Evolutionary conservation across 2,329 filamentous ascomycete species (phyloP), one percentile per base, ranked within the genome.

Genomic region (Drechslerella coelobrocha): DNA sequence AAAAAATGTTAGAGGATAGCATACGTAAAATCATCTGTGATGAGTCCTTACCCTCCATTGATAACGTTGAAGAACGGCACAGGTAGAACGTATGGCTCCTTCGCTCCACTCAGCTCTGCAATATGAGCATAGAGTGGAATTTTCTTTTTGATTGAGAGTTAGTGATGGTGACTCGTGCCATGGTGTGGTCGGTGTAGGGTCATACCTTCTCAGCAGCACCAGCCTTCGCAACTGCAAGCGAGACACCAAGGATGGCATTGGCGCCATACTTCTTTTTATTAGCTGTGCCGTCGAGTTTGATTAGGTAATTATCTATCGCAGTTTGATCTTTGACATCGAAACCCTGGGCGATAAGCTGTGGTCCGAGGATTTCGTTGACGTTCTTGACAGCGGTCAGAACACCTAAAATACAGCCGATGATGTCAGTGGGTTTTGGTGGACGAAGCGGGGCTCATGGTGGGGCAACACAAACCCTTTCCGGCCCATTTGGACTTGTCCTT

Each of bases 11-110:
- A 52, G 45, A 2, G 23, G 17, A 14, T 27, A 19, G 9, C 7
- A 9, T 8, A 53, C 63, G 53, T 37, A 56, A 14, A 9, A 39
- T 52, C 43, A 59, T 48, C 65, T 29, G 41, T 53, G 39, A 29
- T 60, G 14, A 48, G 31, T 37, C 41, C 60, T 17, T 65, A 73
- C 59, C 81, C 81, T 76, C 91, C 91, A 81, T 95, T 95, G 76
- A 95, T 85, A 79, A 95, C 91, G 83, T 95, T 95, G 88, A 91
- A 90, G 87, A 95, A 95, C 77, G 91, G 91, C 75, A 94, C 90
- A 73, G 91, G 91, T 37, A 95, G 88, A 76, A 94, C 90, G 77
- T 91, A 94, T 78, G 90, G 90, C 86, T 93, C 92, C 87, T 93
- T 92, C 81, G 90, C 93, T 76, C 89, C 90, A 75, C 90, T 89